Conservation (phyloP, 2,329 filamentous ascomycete genomes). For the Immersiporthe knoxdaviesiana region DNA sequence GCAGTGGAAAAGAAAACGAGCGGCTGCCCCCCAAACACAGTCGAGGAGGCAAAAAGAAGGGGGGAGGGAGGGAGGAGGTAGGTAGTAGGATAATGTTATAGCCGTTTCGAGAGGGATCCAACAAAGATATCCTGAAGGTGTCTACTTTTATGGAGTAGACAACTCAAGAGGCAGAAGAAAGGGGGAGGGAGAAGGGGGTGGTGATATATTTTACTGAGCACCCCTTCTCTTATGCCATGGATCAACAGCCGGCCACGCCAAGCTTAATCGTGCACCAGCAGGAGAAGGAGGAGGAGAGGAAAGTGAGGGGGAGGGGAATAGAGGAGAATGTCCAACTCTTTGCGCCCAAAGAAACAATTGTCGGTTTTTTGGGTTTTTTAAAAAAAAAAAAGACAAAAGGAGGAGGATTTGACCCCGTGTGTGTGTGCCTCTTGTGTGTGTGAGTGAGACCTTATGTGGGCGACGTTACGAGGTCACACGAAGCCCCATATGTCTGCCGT, state of each 20-base stretch:
- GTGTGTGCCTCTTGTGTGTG: neutral
- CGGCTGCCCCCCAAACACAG: constrained; percentile 52
- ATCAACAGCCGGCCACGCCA: neutral
- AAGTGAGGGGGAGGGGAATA: neutral
- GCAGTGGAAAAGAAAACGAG: constrained; percentile 50
- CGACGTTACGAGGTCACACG: constrained; percentile 3
- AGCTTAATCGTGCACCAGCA: neutral
- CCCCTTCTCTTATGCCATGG: neutral
- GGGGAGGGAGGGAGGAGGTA: neutral
- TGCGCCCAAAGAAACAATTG: neutral
- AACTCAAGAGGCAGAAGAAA: neutral
- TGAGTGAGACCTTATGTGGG: constrained; percentile 1
- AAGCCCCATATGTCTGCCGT: neutral
- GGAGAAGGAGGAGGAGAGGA: neutral
- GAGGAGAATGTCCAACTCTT: neutral
- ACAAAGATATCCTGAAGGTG: neutral
- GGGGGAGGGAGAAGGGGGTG: neutral
- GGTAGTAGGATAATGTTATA: neutral
- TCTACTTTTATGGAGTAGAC: neutral
- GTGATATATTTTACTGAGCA: neutral
- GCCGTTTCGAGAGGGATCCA: neutral
- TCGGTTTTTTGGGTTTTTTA: neutral
- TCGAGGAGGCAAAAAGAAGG: neutral
- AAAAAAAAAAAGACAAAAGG: neutral
- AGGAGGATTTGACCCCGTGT: neutral